phyloP scores from a whole-genome alignment of 371 early-diverging fungal genomes.

The Apophysomyces trapeziformis region DNA sequence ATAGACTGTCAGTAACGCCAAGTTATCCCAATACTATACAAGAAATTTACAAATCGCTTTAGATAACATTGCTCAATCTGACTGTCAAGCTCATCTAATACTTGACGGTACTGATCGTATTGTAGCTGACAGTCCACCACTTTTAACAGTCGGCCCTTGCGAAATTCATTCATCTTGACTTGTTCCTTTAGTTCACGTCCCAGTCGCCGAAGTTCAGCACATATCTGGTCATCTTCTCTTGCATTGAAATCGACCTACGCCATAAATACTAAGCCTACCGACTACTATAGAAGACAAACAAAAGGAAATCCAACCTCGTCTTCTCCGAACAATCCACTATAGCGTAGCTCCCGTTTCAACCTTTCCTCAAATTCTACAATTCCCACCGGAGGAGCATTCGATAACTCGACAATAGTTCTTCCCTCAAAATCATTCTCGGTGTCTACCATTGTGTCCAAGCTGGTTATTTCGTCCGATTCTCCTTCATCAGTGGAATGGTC shows the following conservation, averaged over 20 bases:
- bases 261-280: neutral
- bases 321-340: slow-evolving; percentile 78
- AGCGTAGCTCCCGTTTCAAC: slow-evolving; percentile 78
- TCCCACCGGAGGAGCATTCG: slow-evolving; percentile 23
- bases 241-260: slow-evolving; percentile 67
- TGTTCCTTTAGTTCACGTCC: slow-evolving; percentile 79
- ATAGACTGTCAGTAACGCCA: slow-evolving; percentile 1
- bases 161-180: slow-evolving; percentile 62
- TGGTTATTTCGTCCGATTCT: slow-evolving; percentile 30
- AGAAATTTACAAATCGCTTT: slow-evolving; percentile 76
- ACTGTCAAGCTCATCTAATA: slow-evolving; percentile 85
- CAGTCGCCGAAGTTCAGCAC: slow-evolving; percentile 67
- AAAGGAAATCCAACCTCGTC: slow-evolving; percentile 61
- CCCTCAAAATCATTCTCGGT: slow-evolving; percentile 21
- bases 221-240: slow-evolving; percentile 83
- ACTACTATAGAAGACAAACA: neutral
- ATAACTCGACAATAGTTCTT: slow-evolving; percentile 16
- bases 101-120: slow-evolving; percentile 85
- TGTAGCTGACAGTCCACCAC: slow-evolving; percentile 78
- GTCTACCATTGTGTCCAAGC: slow-evolving; percentile 17
- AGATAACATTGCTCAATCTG: slow-evolving; percentile 85
- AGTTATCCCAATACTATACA: neutral
- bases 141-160: slow-evolving; percentile 70
- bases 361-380: slow-evolving; percentile 70
- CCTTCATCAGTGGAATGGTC: slow-evolving; percentile 15